Evolutionary conservation across 2,329 filamentous ascomycete genomes (phyloP), one percentile per base, ranked within the genome.

Genomic region (Aspergillus luchuensis): DNA sequence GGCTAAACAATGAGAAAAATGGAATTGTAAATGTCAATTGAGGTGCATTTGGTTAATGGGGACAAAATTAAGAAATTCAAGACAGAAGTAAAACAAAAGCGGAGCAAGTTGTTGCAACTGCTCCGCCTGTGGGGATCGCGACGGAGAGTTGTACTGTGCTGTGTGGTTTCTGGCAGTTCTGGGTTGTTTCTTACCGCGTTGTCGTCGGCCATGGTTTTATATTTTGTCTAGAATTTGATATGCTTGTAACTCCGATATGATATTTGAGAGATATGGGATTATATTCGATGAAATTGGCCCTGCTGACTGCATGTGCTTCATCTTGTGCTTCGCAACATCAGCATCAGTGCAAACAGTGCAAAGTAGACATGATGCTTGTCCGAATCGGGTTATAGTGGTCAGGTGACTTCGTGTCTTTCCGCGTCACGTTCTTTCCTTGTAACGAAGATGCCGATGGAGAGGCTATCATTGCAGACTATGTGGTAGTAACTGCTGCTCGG

Each of bases 401-500:
- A 73, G 58, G 70, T 74, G 72, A 73, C 50, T 60, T 69, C 71
- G 73, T 71, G 69, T 70, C 53, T n/a, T 25, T 15, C 45, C 53
- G 53, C 53, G 53, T 56, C 53, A 56, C 41, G 53, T n/a, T 43
- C 21, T 45, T 47, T 30, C 15, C 38, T 4, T 25, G 13, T 17
- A 8, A 2, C 15, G 8, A 19, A n/a, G 8, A 54, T 19, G 11
- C 52, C 2, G 4, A 15, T 36, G 11, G 33, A 36, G 23, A 23
- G 5, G 8, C 2, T 19, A 30, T 33, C 6, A 28, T 30, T 50
- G 28, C 23, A n/a, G n/a, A 8, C 6, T 49, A 28, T 49, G n/a
- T 50, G 11, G 15, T 49, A 28, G 17, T 48, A 8, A 5, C 53
- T 33, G 11, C 41, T 51, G 36, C n/a, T 8, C 8, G 19, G 23